Percentiles rank a stretch among this genome's conserved stretches.
Conservation (phyloP, 768 basidiomycete species). For the Lepiota venenata region DNA sequence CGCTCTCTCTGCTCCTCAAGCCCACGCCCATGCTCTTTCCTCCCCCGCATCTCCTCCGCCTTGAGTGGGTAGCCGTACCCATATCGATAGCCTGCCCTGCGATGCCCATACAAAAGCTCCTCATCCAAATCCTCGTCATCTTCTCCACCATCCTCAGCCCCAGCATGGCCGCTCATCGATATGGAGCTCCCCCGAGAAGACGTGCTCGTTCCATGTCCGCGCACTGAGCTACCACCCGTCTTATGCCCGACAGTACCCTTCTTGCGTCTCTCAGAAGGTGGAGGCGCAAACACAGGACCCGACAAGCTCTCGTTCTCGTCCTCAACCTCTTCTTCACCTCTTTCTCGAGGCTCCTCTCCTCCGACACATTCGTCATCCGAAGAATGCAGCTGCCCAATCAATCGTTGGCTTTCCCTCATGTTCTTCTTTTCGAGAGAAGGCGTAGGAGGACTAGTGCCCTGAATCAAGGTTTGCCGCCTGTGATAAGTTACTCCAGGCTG, state of each 20-base stretch:
- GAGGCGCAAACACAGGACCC: slow-evolving; percentile 7
- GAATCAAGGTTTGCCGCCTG: not conserved
- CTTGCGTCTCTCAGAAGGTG: not conserved
- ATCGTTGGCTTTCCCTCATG: not conserved
- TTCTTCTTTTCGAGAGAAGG: too few species aligned
- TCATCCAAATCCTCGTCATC: not conserved
- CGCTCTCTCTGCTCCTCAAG: not conserved
- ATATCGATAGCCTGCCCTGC: slow-evolving; percentile 15
- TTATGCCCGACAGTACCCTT: not conserved
- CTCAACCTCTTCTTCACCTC: not conserved
- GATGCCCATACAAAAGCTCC: not conserved
- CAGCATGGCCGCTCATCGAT: slow-evolving; percentile 1
- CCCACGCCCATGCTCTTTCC: not conserved
- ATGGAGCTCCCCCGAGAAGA: not conserved
- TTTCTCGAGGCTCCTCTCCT: too few species aligned
- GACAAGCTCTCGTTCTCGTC: slow-evolving; percentile 3
- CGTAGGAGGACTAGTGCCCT: not conserved
- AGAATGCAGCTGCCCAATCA: slow-evolving; percentile 9
- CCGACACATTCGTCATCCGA: not conserved
- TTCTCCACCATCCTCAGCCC: slow-evolving; percentile 1
- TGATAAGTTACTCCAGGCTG: too few species aligned
- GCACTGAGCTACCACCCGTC: not conserved
- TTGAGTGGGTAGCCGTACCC: slow-evolving; percentile 2
- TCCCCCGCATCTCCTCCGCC: not conserved
- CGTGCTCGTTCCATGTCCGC: not conserved